Evolutionary conservation across 1,139 yeast species (phyloP).

Genomic region (Candida sp.): DNA sequence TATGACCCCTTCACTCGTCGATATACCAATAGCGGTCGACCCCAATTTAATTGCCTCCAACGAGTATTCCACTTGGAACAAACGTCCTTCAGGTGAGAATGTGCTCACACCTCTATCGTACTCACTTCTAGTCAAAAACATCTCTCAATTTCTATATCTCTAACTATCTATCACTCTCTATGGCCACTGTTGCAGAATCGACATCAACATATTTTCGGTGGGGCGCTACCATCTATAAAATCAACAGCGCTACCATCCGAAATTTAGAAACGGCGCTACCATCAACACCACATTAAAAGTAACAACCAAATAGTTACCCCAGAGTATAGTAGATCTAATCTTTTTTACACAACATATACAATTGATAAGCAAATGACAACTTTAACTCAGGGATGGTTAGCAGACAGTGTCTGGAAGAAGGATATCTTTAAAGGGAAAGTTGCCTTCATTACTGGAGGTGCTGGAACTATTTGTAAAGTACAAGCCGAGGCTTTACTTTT

Average conservation of each 20-base stretch:
- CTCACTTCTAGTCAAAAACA: constrained; percentile 99
- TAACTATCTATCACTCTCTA: background rate
- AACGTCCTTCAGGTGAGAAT: constrained; percentile 97
- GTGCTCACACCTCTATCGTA: constrained; percentile 99
- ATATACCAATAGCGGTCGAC: constrained; percentile 96
- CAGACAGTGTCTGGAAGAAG: constrained; percentile 41
- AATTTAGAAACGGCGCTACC: background rate
- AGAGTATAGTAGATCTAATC: background rate
- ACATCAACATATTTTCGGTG: background rate
- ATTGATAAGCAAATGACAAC: background rate
- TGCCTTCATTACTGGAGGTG: constrained; percentile 91
- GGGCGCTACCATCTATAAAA: background rate
- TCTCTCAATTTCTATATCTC: constrained; percentile 15
- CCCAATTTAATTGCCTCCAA: constrained; percentile 96
- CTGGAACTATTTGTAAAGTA: constrained; percentile 87
- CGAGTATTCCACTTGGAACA: constrained; percentile 98
- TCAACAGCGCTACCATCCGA: background rate
- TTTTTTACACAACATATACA: background rate
- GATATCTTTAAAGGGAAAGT: constrained; percentile 78
- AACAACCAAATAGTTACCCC: background rate
- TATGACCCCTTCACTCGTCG: constrained; percentile 95
- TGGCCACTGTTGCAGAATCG: background rate
- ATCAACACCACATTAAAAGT: no score
- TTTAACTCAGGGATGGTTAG: constrained; percentile 24
- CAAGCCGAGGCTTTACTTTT: constrained; percentile 80